Evolutionary conservation across 2,329 filamentous ascomycete genomes (phyloP).

Genomic region (Celoporthe dispersa): DNA sequence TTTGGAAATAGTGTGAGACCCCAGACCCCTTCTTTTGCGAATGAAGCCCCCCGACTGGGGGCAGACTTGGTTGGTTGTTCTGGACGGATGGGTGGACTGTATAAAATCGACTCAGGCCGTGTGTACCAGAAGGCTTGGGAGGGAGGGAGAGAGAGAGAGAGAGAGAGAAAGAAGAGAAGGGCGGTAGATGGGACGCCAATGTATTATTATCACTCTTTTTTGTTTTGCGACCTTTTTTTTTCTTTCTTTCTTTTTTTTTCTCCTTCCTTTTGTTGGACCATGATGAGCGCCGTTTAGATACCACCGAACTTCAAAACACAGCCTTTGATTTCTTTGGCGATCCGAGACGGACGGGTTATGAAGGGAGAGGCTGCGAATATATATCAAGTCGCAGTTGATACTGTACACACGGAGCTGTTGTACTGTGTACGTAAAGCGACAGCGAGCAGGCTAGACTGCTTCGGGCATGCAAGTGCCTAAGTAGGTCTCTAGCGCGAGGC

Average conservation of each 20-base stretch:
- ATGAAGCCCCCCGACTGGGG: neutral
- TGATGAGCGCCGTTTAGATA: constrained; percentile 21
- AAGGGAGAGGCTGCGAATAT: neutral
- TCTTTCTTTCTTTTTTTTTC: neutral
- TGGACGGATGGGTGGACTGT: neutral
- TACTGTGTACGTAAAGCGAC: neutral
- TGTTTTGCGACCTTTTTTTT: neutral
- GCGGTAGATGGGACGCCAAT: constrained; percentile 2
- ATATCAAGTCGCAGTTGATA: neutral
- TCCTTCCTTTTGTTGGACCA: neutral
- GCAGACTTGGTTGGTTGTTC: neutral
- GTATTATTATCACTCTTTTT: constrained; percentile 1
- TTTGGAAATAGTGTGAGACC: constrained; percentile 1
- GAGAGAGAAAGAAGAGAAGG: neutral
- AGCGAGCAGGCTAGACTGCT: neutral
- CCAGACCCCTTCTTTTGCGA: neutral
- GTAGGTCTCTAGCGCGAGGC: neutral
- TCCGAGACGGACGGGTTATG: neutral
- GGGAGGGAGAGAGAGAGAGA: neutral
- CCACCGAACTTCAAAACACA: constrained; percentile 16
- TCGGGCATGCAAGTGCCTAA: neutral
- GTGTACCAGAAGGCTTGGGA: neutral
- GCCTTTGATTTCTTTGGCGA: constrained; percentile 13
- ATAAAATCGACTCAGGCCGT: constrained; percentile 1
- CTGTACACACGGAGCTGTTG: neutral